Base-by-base conservation (phyloP, 164 flowering plant genomes). In the Pachysandra terminalis region DNA sequence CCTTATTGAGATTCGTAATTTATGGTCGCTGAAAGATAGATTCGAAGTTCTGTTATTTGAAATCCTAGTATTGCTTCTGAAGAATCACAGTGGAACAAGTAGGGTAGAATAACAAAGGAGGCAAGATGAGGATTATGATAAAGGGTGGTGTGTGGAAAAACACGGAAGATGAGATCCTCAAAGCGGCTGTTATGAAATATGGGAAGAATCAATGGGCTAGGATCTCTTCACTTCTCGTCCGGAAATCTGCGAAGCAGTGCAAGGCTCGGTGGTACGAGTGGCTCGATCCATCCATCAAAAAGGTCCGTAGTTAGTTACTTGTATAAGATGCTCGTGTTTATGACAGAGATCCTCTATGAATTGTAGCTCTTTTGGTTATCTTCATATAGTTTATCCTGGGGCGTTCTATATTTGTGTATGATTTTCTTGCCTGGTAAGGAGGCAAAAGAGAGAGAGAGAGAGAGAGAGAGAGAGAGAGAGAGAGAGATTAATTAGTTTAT, bases 91-190 rank as follows among this genome's bases (percentile, higher is more conserved):
- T 23, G 53, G 52, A 40, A 22, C 63, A 41, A 62, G 74, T 2
- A n/a, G 70, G 48, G 56, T 16, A 19, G 25, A 7, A 63, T 40
- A 52, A 63, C 61, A 53, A 49, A 70, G 59, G 21, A 16, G 79
- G 66, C 73, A 93, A 88, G 78, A 94, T 92, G 98, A 92, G 98
- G 98, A 92, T 95, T 63, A 92, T 89, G 98, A 89, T 89, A 23
- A 95, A 92, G 76, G 98, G 98, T 0, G 98, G 98, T 37, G 97
- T 95, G 51, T 95, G 98, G 98, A 95, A 95, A 86, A 95, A 95
- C 91, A 90, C 97, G 32, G 98, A 95, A 75, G 98, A 95, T 79
- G 98, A 95, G 81, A 92, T 95, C 73, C 80, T 94, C 53, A 94
- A 95, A 66, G 97, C 97, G 13, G 93, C 97, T 25, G 98, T 95